phyloP scores from a whole-genome alignment of 129 eudicot species.

The Flaveria brownii region DNA sequence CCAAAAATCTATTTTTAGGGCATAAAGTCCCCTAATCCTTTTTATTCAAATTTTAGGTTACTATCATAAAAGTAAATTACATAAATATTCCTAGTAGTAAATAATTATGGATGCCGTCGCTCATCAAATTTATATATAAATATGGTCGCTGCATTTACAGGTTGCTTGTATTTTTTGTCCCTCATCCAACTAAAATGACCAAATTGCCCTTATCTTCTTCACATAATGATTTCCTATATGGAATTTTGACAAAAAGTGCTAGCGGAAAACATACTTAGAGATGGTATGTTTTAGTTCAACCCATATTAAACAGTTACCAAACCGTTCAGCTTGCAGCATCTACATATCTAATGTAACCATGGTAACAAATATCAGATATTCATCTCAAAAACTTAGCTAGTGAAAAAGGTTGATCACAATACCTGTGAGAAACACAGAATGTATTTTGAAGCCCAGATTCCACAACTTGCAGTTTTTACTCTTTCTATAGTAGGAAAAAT shows the following conservation, averaged over 20 bases:
- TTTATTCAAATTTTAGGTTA: not conserved
- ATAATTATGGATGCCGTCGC: not conserved
- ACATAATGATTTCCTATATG: not conserved
- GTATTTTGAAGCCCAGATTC: constrained; percentile 69
- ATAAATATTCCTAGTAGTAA: not conserved
- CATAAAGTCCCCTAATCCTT: not conserved
- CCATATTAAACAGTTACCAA: not conserved
- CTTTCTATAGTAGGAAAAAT: constrained; percentile 81
- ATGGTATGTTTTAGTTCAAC: not conserved
- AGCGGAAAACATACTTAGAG: not conserved
- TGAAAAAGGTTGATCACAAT: constrained; percentile 24
- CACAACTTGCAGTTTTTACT: constrained; percentile 67
- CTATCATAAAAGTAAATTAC: not conserved
- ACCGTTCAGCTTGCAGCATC: not conserved
- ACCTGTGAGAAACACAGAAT: constrained; percentile 86
- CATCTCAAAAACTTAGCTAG: constrained; percentile 18
- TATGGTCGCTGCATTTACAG: not conserved
- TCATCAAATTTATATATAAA: not conserved
- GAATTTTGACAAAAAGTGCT: not conserved
- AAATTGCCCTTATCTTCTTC: not conserved
- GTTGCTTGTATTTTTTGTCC: not conserved
- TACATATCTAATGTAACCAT: not conserved
- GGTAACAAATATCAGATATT: not conserved
- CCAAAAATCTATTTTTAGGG: not conserved
- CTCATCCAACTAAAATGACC: not conserved